Conservation (phyloP, 1,284 basidiomycete genomes). For the Tilletiaria anomala region DNA sequence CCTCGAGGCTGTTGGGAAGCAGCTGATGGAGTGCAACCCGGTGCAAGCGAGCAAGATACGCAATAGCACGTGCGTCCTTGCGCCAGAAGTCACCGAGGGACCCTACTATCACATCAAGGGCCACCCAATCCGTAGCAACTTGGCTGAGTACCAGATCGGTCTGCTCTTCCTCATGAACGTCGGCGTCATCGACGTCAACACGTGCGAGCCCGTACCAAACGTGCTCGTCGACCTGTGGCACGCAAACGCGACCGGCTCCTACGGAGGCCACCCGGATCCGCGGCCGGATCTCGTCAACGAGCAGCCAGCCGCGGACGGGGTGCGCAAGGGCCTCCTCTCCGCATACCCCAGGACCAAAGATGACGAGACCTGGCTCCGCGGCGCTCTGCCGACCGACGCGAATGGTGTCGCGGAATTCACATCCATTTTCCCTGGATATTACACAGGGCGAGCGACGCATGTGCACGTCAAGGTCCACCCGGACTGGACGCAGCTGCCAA, state of each 20-base stretch:
- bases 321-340: slow-evolving; percentile 39
- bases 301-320: slow-evolving; percentile 33
- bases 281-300: slow-evolving; percentile 39
- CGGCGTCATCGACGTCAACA: slow-evolving; percentile 58
- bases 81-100: slow-evolving; percentile 43
- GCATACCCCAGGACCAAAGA: slow-evolving; percentile 41
- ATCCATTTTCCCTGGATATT: slow-evolving; percentile 55
- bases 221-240: slow-evolving; percentile 60
- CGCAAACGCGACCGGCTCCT: slow-evolving; percentile 39
- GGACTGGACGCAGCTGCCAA: slow-evolving; percentile 40
- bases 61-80: slow-evolving; percentile 40
- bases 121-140: slow-evolving; percentile 46
- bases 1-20: slow-evolving; percentile 8
- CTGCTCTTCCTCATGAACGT: slow-evolving; percentile 50
- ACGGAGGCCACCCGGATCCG: slow-evolving; percentile 44
- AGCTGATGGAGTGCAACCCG: slow-evolving; percentile 34
- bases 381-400: slow-evolving; percentile 53
- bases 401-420: slow-evolving; percentile 55
- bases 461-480: slow-evolving; percentile 41
- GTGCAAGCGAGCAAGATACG: slow-evolving; percentile 30
- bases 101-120: slow-evolving; percentile 44
- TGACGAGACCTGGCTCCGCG: slow-evolving; percentile 49
- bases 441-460: slow-evolving; percentile 44
- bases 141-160: slow-evolving; percentile 48
- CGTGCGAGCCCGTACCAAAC: slow-evolving; percentile 54